Evolutionary conservation across 2,329 filamentous ascomycete genomes (phyloP).

Genomic region (Thelonectria discophora): DNA sequence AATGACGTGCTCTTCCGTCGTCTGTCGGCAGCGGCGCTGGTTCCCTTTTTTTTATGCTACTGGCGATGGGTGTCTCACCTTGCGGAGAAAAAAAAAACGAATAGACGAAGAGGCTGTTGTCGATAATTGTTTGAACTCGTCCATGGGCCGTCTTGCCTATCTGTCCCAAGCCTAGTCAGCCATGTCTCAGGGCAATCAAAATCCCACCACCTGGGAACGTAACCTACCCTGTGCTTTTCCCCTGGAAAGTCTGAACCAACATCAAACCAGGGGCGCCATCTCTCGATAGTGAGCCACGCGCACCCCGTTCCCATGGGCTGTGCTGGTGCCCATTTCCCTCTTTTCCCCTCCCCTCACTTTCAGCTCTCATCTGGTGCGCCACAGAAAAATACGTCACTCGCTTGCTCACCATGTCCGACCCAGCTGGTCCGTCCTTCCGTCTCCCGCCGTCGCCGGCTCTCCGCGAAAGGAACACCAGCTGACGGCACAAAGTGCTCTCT

Average conservation of each 20-base stretch:
- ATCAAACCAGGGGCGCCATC: background rate
- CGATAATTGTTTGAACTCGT: background rate
- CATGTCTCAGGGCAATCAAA: slow-evolving; percentile 7
- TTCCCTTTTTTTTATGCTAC: background rate
- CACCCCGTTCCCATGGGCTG: background rate
- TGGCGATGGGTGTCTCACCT: slow-evolving; percentile 34
- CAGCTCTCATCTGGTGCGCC: slow-evolving; percentile 7
- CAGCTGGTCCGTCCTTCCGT: no score
- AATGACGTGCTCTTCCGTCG: slow-evolving; percentile 25
- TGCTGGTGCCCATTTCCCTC: background rate
- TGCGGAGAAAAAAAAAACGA: slow-evolving; percentile 28
- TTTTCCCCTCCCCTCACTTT: background rate
- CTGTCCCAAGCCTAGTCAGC: background rate
- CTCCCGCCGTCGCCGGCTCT: background rate
- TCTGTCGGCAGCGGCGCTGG: slow-evolving; percentile 35
- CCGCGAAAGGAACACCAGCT: no score
- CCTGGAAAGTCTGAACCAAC: background rate
- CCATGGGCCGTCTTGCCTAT: background rate
- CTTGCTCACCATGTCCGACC: no score
- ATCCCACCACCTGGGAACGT: background rate
- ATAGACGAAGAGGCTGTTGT: background rate
- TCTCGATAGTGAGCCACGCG: background rate
- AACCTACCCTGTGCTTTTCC: slow-evolving; percentile 3
- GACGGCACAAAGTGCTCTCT: no score
- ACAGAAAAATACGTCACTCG: slow-evolving; percentile 2